phyloP scores from a whole-genome alignment of 768 basidiomycete genomes.

The Fistulinella prunicolor region DNA sequence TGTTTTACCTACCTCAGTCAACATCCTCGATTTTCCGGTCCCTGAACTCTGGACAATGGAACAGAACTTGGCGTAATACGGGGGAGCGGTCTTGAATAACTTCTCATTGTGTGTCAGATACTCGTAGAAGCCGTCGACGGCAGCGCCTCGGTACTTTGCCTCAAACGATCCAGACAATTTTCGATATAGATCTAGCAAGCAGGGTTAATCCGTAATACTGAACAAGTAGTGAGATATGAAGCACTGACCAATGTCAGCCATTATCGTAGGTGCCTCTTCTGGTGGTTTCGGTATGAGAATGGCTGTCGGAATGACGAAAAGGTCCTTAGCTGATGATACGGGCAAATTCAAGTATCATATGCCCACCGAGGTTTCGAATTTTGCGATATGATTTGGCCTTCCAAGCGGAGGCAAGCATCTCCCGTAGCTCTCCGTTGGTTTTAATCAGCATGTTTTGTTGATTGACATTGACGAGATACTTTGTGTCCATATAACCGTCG shows the following conservation, averaged over 20 bases:
- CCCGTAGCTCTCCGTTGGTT: background rate
- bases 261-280: background rate
- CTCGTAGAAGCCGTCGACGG: background rate
- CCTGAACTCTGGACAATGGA: background rate
- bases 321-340: background rate
- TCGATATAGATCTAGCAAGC: background rate
- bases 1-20: background rate
- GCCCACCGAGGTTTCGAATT: background rate
- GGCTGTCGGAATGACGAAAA: background rate
- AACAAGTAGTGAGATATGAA: background rate
- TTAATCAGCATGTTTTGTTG: too few relatives aligned
- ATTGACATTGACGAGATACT: too few relatives aligned
- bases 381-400: background rate
- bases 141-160: background rate
- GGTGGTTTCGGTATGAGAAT: background rate
- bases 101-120: background rate
- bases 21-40: background rate
- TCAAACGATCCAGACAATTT: background rate
- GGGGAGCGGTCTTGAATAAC: background rate
- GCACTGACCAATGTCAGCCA: background rate
- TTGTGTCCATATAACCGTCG: too few relatives aligned
- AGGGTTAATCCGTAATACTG: background rate
- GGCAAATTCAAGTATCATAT: background rate
- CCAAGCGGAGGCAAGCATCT: background rate
- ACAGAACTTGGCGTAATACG: too few relatives aligned